Percentiles rank a stretch among this genome's conserved stretches.
phyloP scores from a whole-genome alignment of 257 asterid genomes.

The Solanum pimpinellifolium region DNA sequence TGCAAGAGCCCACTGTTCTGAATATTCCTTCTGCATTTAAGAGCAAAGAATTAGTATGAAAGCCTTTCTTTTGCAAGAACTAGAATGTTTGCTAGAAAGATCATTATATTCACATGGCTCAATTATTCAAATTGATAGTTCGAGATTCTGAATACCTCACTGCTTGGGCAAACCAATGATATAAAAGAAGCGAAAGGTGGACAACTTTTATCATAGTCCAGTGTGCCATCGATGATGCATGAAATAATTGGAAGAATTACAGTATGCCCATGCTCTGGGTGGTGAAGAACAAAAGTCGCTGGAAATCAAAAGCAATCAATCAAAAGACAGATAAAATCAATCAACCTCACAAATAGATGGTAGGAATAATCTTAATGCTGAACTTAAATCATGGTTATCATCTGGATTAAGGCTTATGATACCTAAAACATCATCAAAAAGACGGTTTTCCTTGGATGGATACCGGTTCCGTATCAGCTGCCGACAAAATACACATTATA shows the following conservation, averaged over 20 bases:
- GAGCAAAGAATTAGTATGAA: constrained; percentile 8
- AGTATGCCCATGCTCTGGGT: constrained; percentile 97
- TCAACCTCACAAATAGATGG: neutral
- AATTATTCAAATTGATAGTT: neutral
- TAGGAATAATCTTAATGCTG: neutral
- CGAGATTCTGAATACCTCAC: constrained; percentile 47
- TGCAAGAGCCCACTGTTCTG: constrained; percentile 99
- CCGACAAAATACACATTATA: constrained; percentile 9
- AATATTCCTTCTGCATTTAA: constrained; percentile 63
- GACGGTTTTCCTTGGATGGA: constrained; percentile 79
- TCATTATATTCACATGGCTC: neutral
- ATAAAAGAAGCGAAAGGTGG: constrained; percentile 93
- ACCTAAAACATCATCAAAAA: constrained; percentile 95
- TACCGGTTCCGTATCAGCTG: constrained; percentile 85
- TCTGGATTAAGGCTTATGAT: constrained; percentile 4
- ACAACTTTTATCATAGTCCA: constrained; percentile 62
- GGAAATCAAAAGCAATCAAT: constrained; percentile 18
- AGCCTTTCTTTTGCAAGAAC: constrained; percentile 3
- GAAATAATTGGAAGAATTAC: constrained; percentile 95
- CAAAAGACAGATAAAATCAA: neutral
- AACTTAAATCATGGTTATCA: neutral
- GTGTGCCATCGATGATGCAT: constrained; percentile 67
- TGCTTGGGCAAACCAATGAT: constrained; percentile 72
- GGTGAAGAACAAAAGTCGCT: constrained; percentile 95
- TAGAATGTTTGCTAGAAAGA: neutral